phyloP scores from a whole-genome alignment of 2,329 filamentous ascomycete species.

The Botrytis paeoniae region DNA sequence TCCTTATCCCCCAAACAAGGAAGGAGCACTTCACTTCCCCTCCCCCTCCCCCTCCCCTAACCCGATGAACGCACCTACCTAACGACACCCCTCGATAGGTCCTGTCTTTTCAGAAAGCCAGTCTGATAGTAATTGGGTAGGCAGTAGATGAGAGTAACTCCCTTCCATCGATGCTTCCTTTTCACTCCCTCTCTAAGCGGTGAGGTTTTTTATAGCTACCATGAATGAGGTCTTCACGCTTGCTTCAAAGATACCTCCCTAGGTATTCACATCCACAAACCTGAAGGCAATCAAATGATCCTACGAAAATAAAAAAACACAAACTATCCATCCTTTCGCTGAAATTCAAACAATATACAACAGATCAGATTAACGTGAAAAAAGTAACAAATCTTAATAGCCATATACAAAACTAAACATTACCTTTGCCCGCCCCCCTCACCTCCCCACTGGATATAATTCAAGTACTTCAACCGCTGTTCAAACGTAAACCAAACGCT shows the following conservation, averaged over 20 bases:
- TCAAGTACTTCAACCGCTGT: not conserved
- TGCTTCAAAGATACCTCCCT: too few relatives aligned
- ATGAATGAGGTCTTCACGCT: too few relatives aligned
- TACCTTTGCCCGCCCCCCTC: not conserved
- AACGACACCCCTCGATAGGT: not conserved
- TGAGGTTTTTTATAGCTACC: too few relatives aligned
- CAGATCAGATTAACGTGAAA: not conserved
- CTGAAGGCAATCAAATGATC: not conserved
- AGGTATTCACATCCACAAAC: not conserved
- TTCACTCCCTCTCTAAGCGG: too few relatives aligned
- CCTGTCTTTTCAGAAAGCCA: not conserved
- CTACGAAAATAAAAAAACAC: not conserved
- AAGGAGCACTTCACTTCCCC: not conserved
- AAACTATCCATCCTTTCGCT: not conserved
- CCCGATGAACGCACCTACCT: not conserved
- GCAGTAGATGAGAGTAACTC: not conserved
- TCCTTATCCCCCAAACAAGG: not conserved
- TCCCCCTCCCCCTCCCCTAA: too few relatives aligned
- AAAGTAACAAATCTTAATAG: not conserved
- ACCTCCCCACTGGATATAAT: not conserved
- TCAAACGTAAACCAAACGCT: not conserved
- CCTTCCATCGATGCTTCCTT: not conserved
- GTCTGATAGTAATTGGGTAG: too few relatives aligned
- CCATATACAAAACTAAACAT: constrained; percentile 8
- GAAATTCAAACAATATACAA: not conserved